A percentile compares a stretch with the other conserved stretches of the same genome.
phyloP scores from a whole-genome alignment of 495 filamentous ascomycete genomes.

The Chaetomium fimeti region DNA sequence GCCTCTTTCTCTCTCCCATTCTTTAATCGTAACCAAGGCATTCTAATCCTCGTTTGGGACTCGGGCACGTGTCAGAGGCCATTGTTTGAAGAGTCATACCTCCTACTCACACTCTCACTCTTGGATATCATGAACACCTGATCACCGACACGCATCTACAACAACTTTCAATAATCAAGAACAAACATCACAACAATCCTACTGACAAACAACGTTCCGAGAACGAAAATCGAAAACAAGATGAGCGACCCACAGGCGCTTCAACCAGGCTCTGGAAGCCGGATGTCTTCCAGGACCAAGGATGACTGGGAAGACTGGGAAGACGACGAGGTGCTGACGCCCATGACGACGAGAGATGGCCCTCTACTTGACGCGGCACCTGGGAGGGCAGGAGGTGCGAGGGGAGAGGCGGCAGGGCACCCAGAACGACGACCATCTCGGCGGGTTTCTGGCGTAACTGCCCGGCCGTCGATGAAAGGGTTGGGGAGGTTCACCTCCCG shows the following conservation, averaged over 20 bases:
- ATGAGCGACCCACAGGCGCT: conserved; percentile 25
- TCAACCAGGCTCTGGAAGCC: conserved; percentile 6
- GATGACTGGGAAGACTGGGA: conserved; percentile 54
- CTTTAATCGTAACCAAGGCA: conserved; percentile 8
- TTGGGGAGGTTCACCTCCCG: conserved; percentile 47
- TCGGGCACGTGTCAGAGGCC: conserved; percentile 4
- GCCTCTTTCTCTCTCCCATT: conserved; percentile 16
- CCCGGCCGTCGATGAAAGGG: conserved; percentile 39
- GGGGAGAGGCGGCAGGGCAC: conserved; percentile 19
- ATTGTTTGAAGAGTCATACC: conserved; percentile 3
- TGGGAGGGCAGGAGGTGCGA: conserved; percentile 20
- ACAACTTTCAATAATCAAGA: background rate
- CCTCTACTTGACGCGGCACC: conserved; percentile 22
- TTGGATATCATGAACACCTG: background rate
- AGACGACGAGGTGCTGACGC: conserved; percentile 39
- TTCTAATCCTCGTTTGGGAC: background rate
- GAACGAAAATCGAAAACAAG: conserved; percentile 11
- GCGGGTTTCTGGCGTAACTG: conserved; percentile 24
- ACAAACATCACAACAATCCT: background rate
- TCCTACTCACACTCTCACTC: background rate
- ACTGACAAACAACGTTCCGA: conserved; percentile 8
- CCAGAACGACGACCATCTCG: conserved; percentile 15
- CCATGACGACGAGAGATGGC: conserved; percentile 26
- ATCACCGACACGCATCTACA: conserved; percentile 1
- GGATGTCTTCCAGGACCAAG: conserved; percentile 22